Conservation (phyloP, 2,329 filamentous ascomycete genomes). For the Hypoxylon rubiginosum region DNA sequence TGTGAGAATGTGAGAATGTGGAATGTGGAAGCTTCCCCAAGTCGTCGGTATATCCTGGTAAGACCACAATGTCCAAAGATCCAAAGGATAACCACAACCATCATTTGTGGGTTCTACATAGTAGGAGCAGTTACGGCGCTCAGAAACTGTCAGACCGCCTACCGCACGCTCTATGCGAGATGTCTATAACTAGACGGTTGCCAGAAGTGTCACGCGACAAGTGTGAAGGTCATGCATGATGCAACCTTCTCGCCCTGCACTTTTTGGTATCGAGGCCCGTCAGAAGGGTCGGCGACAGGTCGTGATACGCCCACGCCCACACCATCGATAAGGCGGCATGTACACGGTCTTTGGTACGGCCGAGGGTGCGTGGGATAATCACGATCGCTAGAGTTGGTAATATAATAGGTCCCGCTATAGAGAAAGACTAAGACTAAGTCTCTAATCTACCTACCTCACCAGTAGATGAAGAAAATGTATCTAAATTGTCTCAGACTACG, state of each 20-base stretch:
- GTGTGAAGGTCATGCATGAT: constrained; percentile 42
- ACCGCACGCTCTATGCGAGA: constrained; percentile 9
- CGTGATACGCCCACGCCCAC: constrained; percentile 27
- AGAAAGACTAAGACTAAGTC: background rate
- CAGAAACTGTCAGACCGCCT: constrained; percentile 26
- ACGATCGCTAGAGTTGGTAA: background rate
- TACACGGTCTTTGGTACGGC: constrained; percentile 21
- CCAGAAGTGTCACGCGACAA: constrained; percentile 41
- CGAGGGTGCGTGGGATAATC: constrained; percentile 2
- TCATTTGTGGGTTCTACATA: constrained; percentile 27
- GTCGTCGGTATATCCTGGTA: constrained; percentile 25
- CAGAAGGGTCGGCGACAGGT: constrained; percentile 1
- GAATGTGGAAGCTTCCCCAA: constrained; percentile 18
- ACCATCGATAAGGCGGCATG: constrained; percentile 38
- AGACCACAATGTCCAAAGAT: background rate
- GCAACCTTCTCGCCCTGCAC: constrained; percentile 31
- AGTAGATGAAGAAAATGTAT: no score
- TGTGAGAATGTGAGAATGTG: constrained; percentile 7
- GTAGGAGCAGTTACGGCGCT: constrained; percentile 29
- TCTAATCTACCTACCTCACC: no score
- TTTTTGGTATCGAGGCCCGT: background rate
- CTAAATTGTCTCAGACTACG: background rate
- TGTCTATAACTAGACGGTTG: constrained; percentile 31
- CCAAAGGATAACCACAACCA: constrained; percentile 27
- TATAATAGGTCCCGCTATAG: background rate